Percentiles rank a stretch among this genome's conserved stretches.
Conservation (phyloP, 108 stramenopile genomes). For the Epithemia pelagica region DNA sequence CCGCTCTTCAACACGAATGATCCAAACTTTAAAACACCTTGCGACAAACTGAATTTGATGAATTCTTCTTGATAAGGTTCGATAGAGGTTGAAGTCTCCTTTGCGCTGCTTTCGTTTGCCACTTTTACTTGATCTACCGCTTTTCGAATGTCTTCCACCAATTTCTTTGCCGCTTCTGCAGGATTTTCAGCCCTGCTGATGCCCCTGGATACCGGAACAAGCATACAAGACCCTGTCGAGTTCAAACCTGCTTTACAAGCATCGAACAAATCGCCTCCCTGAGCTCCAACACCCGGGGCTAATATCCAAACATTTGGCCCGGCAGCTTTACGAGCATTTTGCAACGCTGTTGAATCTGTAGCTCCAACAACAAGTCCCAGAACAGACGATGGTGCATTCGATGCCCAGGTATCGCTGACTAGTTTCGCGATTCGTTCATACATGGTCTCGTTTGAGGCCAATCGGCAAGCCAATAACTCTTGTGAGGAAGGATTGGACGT, state of each 20-base stretch:
- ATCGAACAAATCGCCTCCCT: slow-evolving; percentile 87
- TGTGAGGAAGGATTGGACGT: slow-evolving; percentile 95
- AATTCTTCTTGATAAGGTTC: slow-evolving; percentile 86
- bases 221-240: slow-evolving; percentile 69
- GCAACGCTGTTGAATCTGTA: slow-evolving; percentile 84
- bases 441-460: slow-evolving; percentile 48
- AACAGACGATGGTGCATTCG: slow-evolving; percentile 17
- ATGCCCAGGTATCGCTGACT: slow-evolving; percentile 54
- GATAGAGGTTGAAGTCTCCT: slow-evolving; percentile 14
- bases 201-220: slow-evolving; percentile 93
- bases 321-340: slow-evolving; percentile 65
- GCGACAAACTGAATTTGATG: slow-evolving; percentile 81
- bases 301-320: slow-evolving; percentile 89
- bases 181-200: slow-evolving; percentile 82
- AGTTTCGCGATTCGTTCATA: slow-evolving; percentile 86
- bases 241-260: slow-evolving; percentile 80
- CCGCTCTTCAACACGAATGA: slow-evolving; percentile 96
- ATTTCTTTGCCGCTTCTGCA: slow-evolving; percentile 65
- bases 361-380: slow-evolving; percentile 97
- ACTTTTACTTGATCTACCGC: neutral
- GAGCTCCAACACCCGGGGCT: slow-evolving; percentile 97
- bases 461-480: slow-evolving; percentile 74
- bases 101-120: neutral
- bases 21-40: slow-evolving; percentile 93
- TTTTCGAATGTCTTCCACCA: slow-evolving; percentile 60